phyloP scores from a whole-genome alignment of 2,329 filamentous ascomycete genomes.

The Kalmusia sp. region DNA sequence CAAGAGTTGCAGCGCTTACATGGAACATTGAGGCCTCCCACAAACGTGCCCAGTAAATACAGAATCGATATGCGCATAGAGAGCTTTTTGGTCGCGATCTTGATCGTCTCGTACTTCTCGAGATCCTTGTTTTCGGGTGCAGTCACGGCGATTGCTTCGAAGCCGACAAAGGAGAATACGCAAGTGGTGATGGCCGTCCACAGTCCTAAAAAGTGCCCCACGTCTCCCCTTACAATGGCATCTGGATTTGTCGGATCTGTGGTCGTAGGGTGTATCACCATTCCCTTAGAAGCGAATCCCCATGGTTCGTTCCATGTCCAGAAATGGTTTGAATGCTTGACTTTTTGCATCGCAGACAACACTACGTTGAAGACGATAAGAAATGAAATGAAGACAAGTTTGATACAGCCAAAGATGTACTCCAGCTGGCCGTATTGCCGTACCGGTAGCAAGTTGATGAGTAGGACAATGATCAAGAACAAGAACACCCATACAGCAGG shows the following conservation, averaged over 20 bases:
- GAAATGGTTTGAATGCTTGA: constrained; percentile 30
- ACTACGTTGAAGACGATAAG: constrained; percentile 54
- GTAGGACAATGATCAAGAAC: constrained; percentile 76
- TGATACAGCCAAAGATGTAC: constrained; percentile 83
- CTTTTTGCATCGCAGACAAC: constrained; percentile 38
- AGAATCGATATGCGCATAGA: constrained; percentile 53
- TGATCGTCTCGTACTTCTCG: constrained; percentile 52
- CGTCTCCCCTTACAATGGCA: constrained; percentile 36
- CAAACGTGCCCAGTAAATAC: constrained; percentile 52
- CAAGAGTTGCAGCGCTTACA: not conserved
- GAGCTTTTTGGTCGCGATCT: constrained; percentile 54
- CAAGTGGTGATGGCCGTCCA: constrained; percentile 53
- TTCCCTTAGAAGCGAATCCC: constrained; percentile 35
- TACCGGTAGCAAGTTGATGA: constrained; percentile 87
- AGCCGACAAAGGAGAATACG: constrained; percentile 54
- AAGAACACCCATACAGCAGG: constrained; percentile 73
- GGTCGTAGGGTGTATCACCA: constrained; percentile 33
- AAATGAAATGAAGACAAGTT: constrained; percentile 65
- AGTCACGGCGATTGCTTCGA: constrained; percentile 53
- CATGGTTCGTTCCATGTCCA: constrained; percentile 46
- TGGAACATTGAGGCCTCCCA: constrained; percentile 6
- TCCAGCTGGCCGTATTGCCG: constrained; percentile 87
- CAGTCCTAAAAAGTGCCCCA: constrained; percentile 43
- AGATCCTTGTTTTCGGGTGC: constrained; percentile 53
- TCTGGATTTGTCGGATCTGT: constrained; percentile 23